A percentile compares a stretch with the other conserved stretches of the same genome.
Evolutionary conservation across 2,329 filamentous ascomycete genomes (phyloP).

Genomic region (Colletotrichum kahawae): DNA sequence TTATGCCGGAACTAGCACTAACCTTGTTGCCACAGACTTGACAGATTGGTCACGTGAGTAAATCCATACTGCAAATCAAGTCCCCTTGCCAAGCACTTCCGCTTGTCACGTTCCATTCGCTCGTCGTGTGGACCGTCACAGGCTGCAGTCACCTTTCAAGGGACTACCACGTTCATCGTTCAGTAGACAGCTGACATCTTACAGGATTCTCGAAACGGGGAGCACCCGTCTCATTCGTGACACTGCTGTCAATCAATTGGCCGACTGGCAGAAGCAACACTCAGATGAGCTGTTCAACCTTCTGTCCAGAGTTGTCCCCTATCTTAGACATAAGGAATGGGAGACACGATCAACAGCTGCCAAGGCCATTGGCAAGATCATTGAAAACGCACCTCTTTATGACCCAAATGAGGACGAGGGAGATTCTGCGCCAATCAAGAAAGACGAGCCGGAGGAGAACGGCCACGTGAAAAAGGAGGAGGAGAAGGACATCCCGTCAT

Average conservation of each 20-base stretch:
- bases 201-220: slow-evolving; percentile 92
- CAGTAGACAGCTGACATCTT: slow-evolving; percentile 13
- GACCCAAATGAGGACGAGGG: slow-evolving; percentile 82
- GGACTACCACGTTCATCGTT: neutral
- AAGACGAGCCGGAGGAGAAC: slow-evolving; percentile 48
- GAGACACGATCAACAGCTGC: slow-evolving; percentile 93
- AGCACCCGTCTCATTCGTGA: slow-evolving; percentile 96
- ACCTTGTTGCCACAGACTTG: slow-evolving; percentile 62
- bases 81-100: neutral
- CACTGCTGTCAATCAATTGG: slow-evolving; percentile 94
- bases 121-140: neutral
- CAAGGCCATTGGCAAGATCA: slow-evolving; percentile 92
- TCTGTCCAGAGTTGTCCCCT: slow-evolving; percentile 91
- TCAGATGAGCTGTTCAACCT: slow-evolving; percentile 98
- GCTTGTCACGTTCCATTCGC: neutral
- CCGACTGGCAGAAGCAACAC: slow-evolving; percentile 97
- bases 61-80: neutral
- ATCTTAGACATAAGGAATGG: slow-evolving; percentile 94
- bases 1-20: slow-evolving; percentile 26
- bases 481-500: slow-evolving; percentile 46
- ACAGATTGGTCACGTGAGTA: slow-evolving; percentile 86
- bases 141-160: neutral
- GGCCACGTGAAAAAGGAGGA: slow-evolving; percentile 66
- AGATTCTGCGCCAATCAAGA: slow-evolving; percentile 46
- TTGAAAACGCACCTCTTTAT: slow-evolving; percentile 84